Evolutionary conservation across 148 eudicot genomes (phyloP).

Genomic region (Dysphania ambrosioides): DNA sequence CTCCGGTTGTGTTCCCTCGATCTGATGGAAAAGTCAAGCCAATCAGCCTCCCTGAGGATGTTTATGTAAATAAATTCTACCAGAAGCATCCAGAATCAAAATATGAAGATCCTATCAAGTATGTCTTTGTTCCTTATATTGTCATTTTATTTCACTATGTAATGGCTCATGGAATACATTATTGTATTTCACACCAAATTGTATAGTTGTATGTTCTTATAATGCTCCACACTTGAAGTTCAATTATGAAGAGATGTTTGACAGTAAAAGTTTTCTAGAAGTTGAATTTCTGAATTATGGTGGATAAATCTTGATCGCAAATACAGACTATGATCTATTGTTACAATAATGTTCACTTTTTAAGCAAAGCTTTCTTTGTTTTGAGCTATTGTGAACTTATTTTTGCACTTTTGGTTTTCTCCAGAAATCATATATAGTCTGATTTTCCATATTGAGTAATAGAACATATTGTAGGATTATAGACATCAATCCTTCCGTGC

Average conservation of each 20-base stretch:
- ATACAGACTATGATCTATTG: neutral
- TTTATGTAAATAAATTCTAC: conserved; percentile 61
- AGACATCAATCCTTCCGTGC: neutral
- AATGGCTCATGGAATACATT: neutral
- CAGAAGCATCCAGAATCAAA: conserved; percentile 69
- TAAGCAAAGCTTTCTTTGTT: neutral
- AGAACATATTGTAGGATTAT: neutral
- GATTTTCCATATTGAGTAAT: neutral
- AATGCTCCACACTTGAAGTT: no score
- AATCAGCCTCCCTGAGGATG: conserved; percentile 76
- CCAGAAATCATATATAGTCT: neutral
- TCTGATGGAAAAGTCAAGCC: conserved; percentile 53
- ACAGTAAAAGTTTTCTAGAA: neutral
- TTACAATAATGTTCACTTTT: neutral
- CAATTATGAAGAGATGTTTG: neutral
- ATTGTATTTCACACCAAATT: neutral
- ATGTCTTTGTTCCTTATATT: conserved; percentile 26
- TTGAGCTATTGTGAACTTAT: neutral
- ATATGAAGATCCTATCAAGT: conserved; percentile 81
- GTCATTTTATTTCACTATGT: neutral
- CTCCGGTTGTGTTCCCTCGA: conserved; percentile 79
- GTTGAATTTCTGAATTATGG: neutral
- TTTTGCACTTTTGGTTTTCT: neutral
- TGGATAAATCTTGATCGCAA: neutral
- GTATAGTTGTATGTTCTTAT: neutral